A percentile compares a stretch with the other conserved stretches of the same genome.
Conservation (phyloP, 1,284 basidiomycete genomes). For the Mycosarcoma maydis region DNA sequence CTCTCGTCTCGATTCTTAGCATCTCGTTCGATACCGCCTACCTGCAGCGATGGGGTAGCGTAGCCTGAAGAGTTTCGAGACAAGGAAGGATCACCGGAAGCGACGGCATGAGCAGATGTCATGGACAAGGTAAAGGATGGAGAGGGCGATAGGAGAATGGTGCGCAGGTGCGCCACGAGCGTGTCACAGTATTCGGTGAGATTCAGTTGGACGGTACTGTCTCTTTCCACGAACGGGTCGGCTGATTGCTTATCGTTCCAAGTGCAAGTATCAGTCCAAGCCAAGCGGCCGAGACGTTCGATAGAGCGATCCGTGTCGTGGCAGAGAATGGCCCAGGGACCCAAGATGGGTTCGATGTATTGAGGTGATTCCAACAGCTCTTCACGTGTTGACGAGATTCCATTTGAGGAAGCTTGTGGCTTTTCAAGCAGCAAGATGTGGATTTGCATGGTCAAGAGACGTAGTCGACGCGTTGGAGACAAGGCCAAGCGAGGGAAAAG, state of each 20-base stretch:
- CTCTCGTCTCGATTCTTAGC: constrained; percentile 65
- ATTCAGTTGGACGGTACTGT: constrained; percentile 3
- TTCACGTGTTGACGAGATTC: constrained; percentile 69
- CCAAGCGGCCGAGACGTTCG: constrained; percentile 70
- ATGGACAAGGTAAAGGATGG: constrained; percentile 48
- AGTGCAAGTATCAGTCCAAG: constrained; percentile 70
- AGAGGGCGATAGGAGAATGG: constrained; percentile 46
- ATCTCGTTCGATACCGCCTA: constrained; percentile 41
- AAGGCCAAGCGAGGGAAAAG: constrained; percentile 83
- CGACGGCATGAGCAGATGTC: constrained; percentile 40
- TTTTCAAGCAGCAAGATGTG: constrained; percentile 75
- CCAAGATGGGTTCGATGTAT: constrained; percentile 77
- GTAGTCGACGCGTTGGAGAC: constrained; percentile 81
- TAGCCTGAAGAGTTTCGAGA: constrained; percentile 37
- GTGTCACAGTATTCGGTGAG: constrained; percentile 29
- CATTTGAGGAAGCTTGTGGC: constrained; percentile 46
- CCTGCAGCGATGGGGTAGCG: constrained; percentile 19
- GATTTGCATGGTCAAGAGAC: constrained; percentile 76
- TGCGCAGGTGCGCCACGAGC: constrained; percentile 38
- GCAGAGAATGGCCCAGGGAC: constrained; percentile 80
- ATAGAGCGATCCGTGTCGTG: constrained; percentile 79
- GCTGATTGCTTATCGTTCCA: constrained; percentile 1
- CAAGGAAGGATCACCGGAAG: constrained; percentile 18
- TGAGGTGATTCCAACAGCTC: constrained; percentile 74
- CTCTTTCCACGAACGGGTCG: background rate